phyloP scores from a whole-genome alignment of 768 basidiomycete species.

The Pleurotus platypus region DNA sequence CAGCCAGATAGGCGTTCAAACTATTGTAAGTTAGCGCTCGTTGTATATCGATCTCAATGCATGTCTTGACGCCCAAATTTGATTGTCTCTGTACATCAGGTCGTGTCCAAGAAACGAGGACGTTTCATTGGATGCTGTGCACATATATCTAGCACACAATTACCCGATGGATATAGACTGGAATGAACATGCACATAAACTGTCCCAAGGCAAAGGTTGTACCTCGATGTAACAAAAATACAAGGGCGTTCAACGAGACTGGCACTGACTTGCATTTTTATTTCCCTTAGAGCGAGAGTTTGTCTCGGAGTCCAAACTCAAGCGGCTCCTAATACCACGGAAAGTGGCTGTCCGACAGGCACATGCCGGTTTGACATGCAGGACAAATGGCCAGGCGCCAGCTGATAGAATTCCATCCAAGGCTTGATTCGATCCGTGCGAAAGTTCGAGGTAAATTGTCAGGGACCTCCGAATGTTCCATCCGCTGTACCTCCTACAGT shows the following conservation, averaged over 20 bases:
- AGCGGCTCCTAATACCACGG: slow-evolving; percentile 33
- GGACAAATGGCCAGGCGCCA: slow-evolving; percentile 3
- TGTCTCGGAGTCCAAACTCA: slow-evolving; percentile 16
- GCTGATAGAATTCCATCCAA: background rate
- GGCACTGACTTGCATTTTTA: background rate
- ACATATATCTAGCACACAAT: too few relatives aligned
- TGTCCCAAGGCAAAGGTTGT: background rate
- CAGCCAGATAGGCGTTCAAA: too few relatives aligned
- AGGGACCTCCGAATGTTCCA: slow-evolving; percentile 1
- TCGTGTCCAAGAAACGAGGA: too few relatives aligned
- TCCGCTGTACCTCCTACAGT: background rate
- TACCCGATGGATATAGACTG: too few relatives aligned
- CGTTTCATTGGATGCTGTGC: too few relatives aligned
- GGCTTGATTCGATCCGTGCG: too few relatives aligned
- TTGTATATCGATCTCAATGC: too few relatives aligned
- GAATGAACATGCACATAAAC: too few relatives aligned
- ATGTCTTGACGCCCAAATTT: too few relatives aligned
- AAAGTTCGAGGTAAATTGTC: background rate
- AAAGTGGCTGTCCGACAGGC: slow-evolving; percentile 34
- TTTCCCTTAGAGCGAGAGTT: background rate
- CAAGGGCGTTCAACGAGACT: too few relatives aligned
- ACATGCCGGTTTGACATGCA: slow-evolving; percentile 15
- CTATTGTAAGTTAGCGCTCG: too few relatives aligned
- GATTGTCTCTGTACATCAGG: too few relatives aligned
- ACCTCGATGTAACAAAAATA: background rate